Evolutionary conservation across 805 yeast genomes (phyloP).

Genomic region (Saccharomycopsis amapae): DNA sequence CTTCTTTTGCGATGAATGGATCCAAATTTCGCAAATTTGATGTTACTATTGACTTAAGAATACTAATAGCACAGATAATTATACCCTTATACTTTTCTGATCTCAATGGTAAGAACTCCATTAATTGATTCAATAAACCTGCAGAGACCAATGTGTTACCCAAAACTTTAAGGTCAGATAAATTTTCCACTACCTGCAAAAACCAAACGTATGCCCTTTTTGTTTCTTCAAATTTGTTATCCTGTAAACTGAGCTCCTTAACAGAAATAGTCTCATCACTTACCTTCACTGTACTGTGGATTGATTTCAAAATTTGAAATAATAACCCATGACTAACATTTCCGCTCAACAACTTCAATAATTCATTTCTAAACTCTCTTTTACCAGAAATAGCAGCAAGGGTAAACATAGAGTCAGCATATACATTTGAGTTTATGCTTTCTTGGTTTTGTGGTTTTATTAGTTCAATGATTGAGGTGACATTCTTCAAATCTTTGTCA

Average conservation of each 20-base stretch:
- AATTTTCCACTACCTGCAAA: constrained; percentile 56
- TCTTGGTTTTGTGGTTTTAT: constrained; percentile 56
- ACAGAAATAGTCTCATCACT: constrained; percentile 23
- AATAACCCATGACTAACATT: constrained; percentile 80
- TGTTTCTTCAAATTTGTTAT: constrained; percentile 38
- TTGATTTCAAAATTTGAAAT: constrained; percentile 61
- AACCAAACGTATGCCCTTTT: constrained; percentile 34
- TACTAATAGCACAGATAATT: constrained; percentile 55
- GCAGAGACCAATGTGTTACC: constrained; percentile 38
- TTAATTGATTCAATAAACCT: constrained; percentile 61
- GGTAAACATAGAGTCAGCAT: constrained; percentile 56
- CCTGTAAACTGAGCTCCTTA: constrained; percentile 22
- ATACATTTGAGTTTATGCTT: constrained; percentile 27
- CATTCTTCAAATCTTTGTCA: constrained; percentile 63
- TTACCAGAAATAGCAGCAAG: constrained; percentile 63
- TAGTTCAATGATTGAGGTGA: constrained; percentile 63
- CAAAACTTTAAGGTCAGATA: constrained; percentile 43
- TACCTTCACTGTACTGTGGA: constrained; percentile 43
- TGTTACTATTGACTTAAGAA: constrained; percentile 40
- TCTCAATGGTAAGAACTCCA: constrained; percentile 50
- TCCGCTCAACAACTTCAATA: constrained; percentile 72
- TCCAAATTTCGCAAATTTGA: constrained; percentile 45
- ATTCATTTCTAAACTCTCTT: constrained; percentile 66
- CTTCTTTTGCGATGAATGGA: constrained; percentile 59
- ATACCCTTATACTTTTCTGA: constrained; percentile 48